Base-by-base conservation (phyloP, 805 yeast species). In the Lipomyces mesembrius region DNA sequence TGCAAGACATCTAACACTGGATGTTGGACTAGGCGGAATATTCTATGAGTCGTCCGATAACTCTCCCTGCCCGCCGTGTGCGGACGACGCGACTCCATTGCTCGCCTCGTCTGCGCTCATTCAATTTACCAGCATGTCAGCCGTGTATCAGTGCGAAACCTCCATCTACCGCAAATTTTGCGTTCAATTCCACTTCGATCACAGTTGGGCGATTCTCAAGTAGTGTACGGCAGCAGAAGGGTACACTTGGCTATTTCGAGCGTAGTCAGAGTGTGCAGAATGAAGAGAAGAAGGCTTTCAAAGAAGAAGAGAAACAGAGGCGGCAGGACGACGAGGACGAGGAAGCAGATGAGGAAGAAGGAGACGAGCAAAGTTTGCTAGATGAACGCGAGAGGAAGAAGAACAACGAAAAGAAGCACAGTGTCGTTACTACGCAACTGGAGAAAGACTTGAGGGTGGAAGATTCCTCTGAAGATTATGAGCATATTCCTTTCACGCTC, bases 401-500 rank as follows among this genome's bases (percentile, higher is more conserved):
- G 22, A 43, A n/a, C 49, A 43, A 43, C 25, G 49, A 43, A 43
- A 17, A 7, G 49, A 43, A n/a, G 3, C 49, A 43, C 8, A 43
- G 49, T 43, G 22, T 17, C 14, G 20, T 43, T 43, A n/a, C 9
- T n/a, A n/a, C 49, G 11, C 22, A 17, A 17, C 49, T n/a, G 22
- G 49, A 43, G 49, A 43, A 43, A n/a, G 49, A 43, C 11, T 6
- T 43, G 22, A 43, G 22, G 3, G 20, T 4, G 49, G 22, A n/a
- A 2, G 49, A 43, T 43, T 17, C 20, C 20, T 4, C 43, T 37
- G 49, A 43, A 3, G 49, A 43, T n/a, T 43, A 43, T 43, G 49
- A 8, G 20, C 59, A 32, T 58, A 53, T 32, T 51, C 57, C 6
- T 39, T 63, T 32, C 20, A 57, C 39, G 46, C 54, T 43, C 17